A percentile compares a stretch with the other conserved stretches of the same genome.
Evolutionary conservation across 2,329 filamentous ascomycete genomes (phyloP).

Genomic region (Polytolypa hystricis): DNA sequence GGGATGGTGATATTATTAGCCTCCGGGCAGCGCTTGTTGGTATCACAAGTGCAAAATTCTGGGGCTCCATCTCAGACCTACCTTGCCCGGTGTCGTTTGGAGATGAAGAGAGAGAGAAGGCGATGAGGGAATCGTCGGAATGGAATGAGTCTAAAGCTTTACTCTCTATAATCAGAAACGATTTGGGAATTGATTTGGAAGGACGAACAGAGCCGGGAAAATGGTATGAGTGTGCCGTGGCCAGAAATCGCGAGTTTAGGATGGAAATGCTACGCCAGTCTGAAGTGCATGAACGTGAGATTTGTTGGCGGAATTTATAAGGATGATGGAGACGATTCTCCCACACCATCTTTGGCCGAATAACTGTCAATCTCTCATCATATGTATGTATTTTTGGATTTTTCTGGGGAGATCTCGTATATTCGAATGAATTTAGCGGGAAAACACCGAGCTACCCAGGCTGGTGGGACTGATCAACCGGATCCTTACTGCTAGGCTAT

Average conservation of each 20-base stretch:
- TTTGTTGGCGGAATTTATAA: conserved; percentile 7
- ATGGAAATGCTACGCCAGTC: conserved; percentile 8
- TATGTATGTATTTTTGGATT: no score
- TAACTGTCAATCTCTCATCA: no score
- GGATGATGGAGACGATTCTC: conserved; percentile 7
- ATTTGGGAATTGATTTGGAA: conserved; percentile 7
- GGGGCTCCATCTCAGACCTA: not conserved
- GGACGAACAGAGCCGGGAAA: conserved; percentile 9
- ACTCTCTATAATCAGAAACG: conserved; percentile 2
- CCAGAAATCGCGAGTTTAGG: conserved; percentile 3
- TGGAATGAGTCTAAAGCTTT: conserved; percentile 10
- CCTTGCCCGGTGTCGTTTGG: conserved; percentile 8
- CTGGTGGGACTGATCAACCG: no score
- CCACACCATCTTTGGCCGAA: no score
- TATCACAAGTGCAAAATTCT: not conserved
- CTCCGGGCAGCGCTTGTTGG: conserved; percentile 17
- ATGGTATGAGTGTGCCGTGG: conserved; percentile 6
- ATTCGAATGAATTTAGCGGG: no score
- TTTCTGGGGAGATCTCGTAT: no score
- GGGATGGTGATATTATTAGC: conserved; percentile 20
- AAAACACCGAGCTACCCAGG: no score
- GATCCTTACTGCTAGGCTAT: no score
- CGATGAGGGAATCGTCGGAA: conserved; percentile 5
- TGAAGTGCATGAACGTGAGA: conserved; percentile 3
- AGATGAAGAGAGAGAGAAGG: conserved; percentile 3